Evolutionary conservation across 495 filamentous ascomycete genomes (phyloP).

Genomic region (Penicillium egyptiacum): DNA sequence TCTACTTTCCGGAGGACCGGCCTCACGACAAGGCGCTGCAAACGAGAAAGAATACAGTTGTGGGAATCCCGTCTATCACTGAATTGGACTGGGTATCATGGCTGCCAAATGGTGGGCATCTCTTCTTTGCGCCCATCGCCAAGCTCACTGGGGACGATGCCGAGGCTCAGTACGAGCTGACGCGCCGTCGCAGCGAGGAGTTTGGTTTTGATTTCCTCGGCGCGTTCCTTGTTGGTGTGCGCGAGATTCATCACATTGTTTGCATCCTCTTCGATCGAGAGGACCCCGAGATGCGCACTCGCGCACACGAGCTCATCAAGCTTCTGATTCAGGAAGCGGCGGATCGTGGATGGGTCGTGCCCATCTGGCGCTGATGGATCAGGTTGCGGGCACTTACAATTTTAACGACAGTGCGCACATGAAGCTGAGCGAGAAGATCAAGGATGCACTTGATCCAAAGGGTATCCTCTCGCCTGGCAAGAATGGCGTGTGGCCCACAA

Average conservation of each 20-base stretch:
- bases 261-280: slow-evolving; percentile 56
- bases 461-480: slow-evolving; percentile 57
- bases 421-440: slow-evolving; percentile 54
- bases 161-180: slow-evolving; percentile 42
- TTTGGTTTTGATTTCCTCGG: slow-evolving; percentile 54
- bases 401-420: slow-evolving; percentile 53
- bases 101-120: slow-evolving; percentile 55
- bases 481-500: slow-evolving; percentile 53
- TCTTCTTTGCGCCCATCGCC: slow-evolving; percentile 58
- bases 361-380: slow-evolving; percentile 56
- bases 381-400: slow-evolving; percentile 57
- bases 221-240: slow-evolving; percentile 50
- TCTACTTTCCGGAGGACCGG: slow-evolving; percentile 45
- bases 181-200: slow-evolving; percentile 35
- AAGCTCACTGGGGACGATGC: slow-evolving; percentile 54
- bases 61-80: slow-evolving; percentile 48
- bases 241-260: slow-evolving; percentile 60
- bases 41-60: slow-evolving; percentile 36
- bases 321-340: slow-evolving; percentile 48
- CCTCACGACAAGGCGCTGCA: slow-evolving; percentile 37
- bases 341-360: slow-evolving; percentile 52
- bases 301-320: slow-evolving; percentile 43
- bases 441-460: slow-evolving; percentile 60
- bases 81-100: slow-evolving; percentile 59
- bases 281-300: slow-evolving; percentile 34